Evolutionary conservation across 2,329 filamentous ascomycete species (phyloP).

Genomic region (Colletotrichum euphorbiae): DNA sequence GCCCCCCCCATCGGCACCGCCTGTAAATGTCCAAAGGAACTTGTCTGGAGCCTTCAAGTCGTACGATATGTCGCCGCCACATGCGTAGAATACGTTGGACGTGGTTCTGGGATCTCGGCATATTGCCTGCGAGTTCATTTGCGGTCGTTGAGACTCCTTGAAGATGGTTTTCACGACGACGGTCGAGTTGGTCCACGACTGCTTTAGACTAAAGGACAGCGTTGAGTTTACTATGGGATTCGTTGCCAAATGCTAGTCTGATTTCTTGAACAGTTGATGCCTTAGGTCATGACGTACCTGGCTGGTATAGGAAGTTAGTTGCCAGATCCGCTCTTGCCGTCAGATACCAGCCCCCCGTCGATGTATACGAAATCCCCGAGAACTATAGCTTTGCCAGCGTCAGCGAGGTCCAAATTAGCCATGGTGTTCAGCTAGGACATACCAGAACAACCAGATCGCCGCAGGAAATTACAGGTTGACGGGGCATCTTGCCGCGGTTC

Average conservation of each 20-base stretch:
- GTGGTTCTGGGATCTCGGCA: slow-evolving; percentile 47
- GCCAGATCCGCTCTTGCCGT: slow-evolving; percentile 42
- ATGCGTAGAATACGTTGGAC: slow-evolving; percentile 48
- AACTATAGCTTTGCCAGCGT: slow-evolving; percentile 43
- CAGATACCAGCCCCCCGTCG: slow-evolving; percentile 51
- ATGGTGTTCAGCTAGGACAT: neutral
- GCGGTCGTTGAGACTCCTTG: slow-evolving; percentile 45
- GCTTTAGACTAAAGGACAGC: slow-evolving; percentile 48
- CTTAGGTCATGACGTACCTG: slow-evolving; percentile 38
- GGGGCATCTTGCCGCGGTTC: neutral
- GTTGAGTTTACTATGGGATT: slow-evolving; percentile 47
- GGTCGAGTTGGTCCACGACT: slow-evolving; percentile 51
- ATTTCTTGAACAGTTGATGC: neutral
- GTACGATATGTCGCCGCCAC: slow-evolving; percentile 47
- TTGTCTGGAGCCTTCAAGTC: slow-evolving; percentile 42
- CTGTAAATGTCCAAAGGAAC: slow-evolving; percentile 48
- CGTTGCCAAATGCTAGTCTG: neutral
- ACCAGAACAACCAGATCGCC: slow-evolving; percentile 6
- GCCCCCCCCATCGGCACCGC: slow-evolving; percentile 49
- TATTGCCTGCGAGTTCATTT: slow-evolving; percentile 46
- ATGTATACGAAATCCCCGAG: slow-evolving; percentile 53
- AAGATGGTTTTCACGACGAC: slow-evolving; percentile 46
- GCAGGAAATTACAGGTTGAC: neutral
- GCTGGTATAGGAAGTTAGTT: slow-evolving; percentile 42
- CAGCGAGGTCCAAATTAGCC: neutral